Base-by-base conservation (phyloP, 1,284 basidiomycete species). In the Takashimella tepidaria region DNA sequence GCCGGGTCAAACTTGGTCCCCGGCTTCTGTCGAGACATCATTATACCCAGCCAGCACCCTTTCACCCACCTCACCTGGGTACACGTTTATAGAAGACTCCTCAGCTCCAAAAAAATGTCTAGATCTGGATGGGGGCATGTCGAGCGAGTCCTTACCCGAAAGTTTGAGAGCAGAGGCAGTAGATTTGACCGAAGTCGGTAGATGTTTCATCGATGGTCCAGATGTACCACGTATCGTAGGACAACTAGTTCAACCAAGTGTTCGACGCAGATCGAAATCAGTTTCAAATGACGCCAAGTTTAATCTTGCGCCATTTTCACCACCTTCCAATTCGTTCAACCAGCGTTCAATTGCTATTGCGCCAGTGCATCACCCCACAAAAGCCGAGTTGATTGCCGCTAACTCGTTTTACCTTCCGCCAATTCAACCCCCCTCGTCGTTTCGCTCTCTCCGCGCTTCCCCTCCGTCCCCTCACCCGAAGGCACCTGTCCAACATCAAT, bases 381-480 rank as follows among this genome's bases (percentile, higher is more conserved):
- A 37, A 37, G 24, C 23, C 4, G 24, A n/a, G 10, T 19, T 49
- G 4, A 19, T 41, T n/a, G 19, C 47, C 2, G 41, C 21, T 42
- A 49, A 37, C n/a, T 44, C 47, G 21, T 53, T 53, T 31, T 53
- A 53, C 21, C 47, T 53, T 1, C 53, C 53, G 5, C 53, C 53
- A n/a, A 37, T 8, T 16, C 31, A 37, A 16, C 8, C 31, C 31
- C 31, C 31, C 10, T 16, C 31, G 31, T 16, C 31, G 31, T 37
- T 37, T 16, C 31, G 31, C 31, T 37, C 31, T 8, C 31, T 37
- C 16, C 31, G 31, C 31, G 31, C 31, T 8, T 37, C 31, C 31
- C 31, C 31, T 8, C 31, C 31, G 31, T 37, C 31, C 16, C 31
- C 16, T 37, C 10, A 8, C 31, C 31, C 31, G 16, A 16, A 16